Evolutionary conservation across 345 rosid species (phyloP), one percentile per base, ranked within the genome.

Genomic region (Aurinia saxatilis): DNA sequence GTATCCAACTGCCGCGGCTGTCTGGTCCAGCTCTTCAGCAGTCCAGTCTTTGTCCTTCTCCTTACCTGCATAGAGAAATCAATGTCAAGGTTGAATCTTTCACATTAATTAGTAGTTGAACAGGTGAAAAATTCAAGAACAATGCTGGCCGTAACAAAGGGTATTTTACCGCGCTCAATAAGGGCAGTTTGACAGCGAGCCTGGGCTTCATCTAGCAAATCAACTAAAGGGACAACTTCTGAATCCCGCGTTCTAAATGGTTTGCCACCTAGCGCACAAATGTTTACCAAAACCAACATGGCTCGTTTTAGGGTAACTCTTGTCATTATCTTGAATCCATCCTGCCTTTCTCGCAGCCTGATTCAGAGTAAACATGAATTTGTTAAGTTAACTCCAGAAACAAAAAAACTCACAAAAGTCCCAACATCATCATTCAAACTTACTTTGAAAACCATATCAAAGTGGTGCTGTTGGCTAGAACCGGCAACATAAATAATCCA

Each of bases 231-330:
- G 36, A 86, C 89, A 31, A 84, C 95, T 78, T 89, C 95, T 44
- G 87, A 45, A 63, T 52, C 59, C 12, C 91, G 85, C 63, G 96
- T 89, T 67, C 87, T 77, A 68, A 80, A 82, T 11, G 87, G 85
- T 68, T 82, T 89, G 29, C 90, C 85, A 71, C 87, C 92, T 60
- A 81, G 85, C 66, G 92, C 97, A 44, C 82, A 81, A 66, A 87
- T 91, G 73, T 80, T n/a, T 86, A 38, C 95, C 95, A 83, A 89
- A 86, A 46, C 91, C 84, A 44, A 87, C 91, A 75, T 85, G 92
- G 76, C 68, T 83, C 57, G 73, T 52, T 75, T 76, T 83, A 27
- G 97, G 88, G 55, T 73, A 82, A 18, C 25, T 25, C 17, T 57
- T 58, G 56, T 73, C 81, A 54, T 73, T 79, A 31, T 68, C 27